Base-by-base conservation (phyloP, 192 early-diverging fungal genomes). In the Diversispora epigaea region DNA sequence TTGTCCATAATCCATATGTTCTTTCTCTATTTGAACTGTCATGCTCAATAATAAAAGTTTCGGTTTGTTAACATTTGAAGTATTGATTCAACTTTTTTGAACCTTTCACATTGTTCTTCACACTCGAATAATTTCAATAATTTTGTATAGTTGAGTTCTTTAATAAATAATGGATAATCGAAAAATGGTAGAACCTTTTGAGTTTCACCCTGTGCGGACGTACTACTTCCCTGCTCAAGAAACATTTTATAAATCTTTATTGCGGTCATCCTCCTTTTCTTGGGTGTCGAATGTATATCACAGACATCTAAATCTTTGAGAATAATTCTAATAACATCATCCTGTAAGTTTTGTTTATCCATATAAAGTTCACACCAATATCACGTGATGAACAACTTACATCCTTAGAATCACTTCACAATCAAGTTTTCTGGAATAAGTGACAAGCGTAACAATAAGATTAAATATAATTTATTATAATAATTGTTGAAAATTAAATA, bases 131-230 rank as follows among this genome's bases (percentile, higher is more conserved):
- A 43, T 2, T 0, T 19, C 54, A 71, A 22, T 54, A 71, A 32
- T 54, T 71, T 71, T 12, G 69, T 41, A 56, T 57, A 71, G 56
- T 71, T 69, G 19, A 69, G 68, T 69, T 69, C 50, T 52, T 69
- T 32, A 2, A 32, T 32, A 32, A 32, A 32, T 32, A 19, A 56
- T 57, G 69, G 69, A 55, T 71, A 71, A 71, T 71, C 54, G 15
- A 45, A 71, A 56, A 71, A 17, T 0, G 39, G 7, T 55, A 22
- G 68, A 70, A 40, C 3, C 44, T 68, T 50, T 68, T 68, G 66
- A 22, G 9, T 39, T 68, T 8, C n/a, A 17, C 19, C 4, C 46
- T 21, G 11, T 7, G 66, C 44, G 5, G n/a, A 32, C 25, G 25
- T 32, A 32, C 0, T 32, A 32, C 2, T 32, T 71, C 22, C 22